phyloP scores from a whole-genome alignment of 2,329 filamentous ascomycete species.

The Orbilia javanica region DNA sequence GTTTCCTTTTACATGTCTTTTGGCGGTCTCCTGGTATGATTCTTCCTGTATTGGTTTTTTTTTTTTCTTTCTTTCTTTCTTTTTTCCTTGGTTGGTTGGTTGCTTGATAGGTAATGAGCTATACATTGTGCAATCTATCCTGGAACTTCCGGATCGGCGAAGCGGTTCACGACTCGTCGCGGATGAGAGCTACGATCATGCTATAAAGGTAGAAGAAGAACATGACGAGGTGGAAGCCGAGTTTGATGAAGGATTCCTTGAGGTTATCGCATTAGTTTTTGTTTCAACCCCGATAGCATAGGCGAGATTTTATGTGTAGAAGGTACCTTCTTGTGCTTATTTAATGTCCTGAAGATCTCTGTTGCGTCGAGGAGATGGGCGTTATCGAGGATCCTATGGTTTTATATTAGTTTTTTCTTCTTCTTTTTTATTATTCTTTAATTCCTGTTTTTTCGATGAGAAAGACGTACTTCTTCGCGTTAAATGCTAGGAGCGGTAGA shows the following conservation, averaged over 20 bases:
- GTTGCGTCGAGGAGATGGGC: constrained; percentile 96
- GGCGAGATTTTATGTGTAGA: neutral
- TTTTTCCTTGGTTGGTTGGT: neutral
- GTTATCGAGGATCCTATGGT: constrained; percentile 88
- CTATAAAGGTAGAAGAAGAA: constrained; percentile 99
- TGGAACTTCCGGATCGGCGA: constrained; percentile 58
- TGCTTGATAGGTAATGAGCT: neutral
- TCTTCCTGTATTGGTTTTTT: constrained; percentile 3
- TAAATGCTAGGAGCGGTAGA: constrained; percentile 90
- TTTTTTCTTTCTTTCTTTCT: too few relatives aligned
- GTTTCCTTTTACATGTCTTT: neutral
- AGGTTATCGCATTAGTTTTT: neutral
- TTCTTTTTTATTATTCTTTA: neutral
- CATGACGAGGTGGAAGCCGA: constrained; percentile 98
- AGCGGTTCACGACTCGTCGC: constrained; percentile 58
- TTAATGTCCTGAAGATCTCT: constrained; percentile 99
- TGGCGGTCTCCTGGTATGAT: neutral
- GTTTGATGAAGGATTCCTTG: constrained; percentile 98
- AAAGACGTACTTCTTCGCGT: constrained; percentile 90
- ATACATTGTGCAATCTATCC: constrained; percentile 49
- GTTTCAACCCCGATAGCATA: neutral
- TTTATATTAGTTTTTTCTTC: constrained; percentile 14
- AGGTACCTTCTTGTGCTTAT: constrained; percentile 92
- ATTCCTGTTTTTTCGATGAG: too few relatives aligned
- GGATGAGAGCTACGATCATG: constrained; percentile 96